phyloP scores from a whole-genome alignment of 305 asterid genomes.

The Solanum aculeatissimum region DNA sequence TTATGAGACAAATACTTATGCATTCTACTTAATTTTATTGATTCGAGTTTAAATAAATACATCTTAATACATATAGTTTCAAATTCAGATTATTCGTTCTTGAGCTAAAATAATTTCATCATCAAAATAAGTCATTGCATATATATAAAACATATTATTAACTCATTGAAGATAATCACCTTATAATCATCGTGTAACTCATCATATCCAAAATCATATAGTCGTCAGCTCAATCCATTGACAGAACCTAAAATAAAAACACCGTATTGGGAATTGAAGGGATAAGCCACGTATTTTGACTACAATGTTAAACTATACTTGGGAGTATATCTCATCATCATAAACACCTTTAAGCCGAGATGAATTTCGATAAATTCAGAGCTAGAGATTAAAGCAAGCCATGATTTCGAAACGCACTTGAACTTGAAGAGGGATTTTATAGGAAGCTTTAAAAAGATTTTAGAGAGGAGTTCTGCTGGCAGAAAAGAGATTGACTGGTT shows the following conservation, averaged over 20 bases:
- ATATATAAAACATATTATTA: accelerated
- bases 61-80: no score
- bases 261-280: no score
- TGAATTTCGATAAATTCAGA: not conserved
- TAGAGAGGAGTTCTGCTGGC: no score
- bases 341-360: not conserved
- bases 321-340: not conserved
- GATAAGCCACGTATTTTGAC: not conserved
- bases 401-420: not conserved
- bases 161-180: not conserved
- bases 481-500: no score
- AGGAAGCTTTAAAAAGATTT: not conserved
- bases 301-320: not conserved
- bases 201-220: not conserved
- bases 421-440: not conserved
- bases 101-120: no score
- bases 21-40: no score
- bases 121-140: not conserved
- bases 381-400: not conserved
- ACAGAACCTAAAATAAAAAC: not conserved
- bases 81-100: no score
- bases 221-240: not conserved
- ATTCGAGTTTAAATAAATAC: no score
- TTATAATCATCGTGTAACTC: not conserved
- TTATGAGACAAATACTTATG: no score